Evolutionary conservation across 441 rosid genomes (phyloP).

Genomic region (Adansonia grandidieri): DNA sequence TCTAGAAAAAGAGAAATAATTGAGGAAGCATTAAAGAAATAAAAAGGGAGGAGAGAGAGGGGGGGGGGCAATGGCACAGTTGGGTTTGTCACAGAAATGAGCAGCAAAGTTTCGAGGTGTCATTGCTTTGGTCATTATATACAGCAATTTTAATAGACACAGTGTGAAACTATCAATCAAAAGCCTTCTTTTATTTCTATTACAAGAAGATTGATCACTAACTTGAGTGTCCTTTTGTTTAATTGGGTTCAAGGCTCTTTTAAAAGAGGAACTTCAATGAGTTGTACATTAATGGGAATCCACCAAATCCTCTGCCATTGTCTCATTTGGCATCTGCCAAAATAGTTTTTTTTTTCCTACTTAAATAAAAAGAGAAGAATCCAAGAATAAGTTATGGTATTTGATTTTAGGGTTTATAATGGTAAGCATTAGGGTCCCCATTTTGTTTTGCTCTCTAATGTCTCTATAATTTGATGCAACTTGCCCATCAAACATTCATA

Average conservation of each 20-base stretch:
- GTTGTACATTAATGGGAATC: constrained; percentile 58
- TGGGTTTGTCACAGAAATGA: constrained; percentile 49
- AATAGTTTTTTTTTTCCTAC: too few species aligned
- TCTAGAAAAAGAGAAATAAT: background rate
- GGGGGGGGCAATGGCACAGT: constrained; percentile 25
- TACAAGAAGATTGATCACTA: constrained; percentile 16
- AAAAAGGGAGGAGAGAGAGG: background rate
- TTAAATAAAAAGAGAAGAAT: too few species aligned
- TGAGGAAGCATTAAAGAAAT: constrained; percentile 14
- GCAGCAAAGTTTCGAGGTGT: constrained; percentile 47
- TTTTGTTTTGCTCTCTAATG: too few species aligned
- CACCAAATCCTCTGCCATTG: constrained; percentile 71
- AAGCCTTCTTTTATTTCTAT: background rate
- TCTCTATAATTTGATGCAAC: too few species aligned
- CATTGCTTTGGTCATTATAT: constrained; percentile 40
- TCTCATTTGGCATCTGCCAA: constrained; percentile 52
- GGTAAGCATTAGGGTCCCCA: too few species aligned
- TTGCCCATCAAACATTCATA: too few species aligned
- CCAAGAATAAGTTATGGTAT: too few species aligned
- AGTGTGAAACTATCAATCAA: constrained; percentile 15
- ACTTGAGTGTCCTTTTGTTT: background rate
- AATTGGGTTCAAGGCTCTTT: too few species aligned
- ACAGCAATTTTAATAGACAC: constrained; percentile 4
- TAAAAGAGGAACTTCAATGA: background rate
- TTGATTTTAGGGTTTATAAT: too few species aligned